phyloP scores from a whole-genome alignment of 768 basidiomycete genomes.

The Russula foetens region DNA sequence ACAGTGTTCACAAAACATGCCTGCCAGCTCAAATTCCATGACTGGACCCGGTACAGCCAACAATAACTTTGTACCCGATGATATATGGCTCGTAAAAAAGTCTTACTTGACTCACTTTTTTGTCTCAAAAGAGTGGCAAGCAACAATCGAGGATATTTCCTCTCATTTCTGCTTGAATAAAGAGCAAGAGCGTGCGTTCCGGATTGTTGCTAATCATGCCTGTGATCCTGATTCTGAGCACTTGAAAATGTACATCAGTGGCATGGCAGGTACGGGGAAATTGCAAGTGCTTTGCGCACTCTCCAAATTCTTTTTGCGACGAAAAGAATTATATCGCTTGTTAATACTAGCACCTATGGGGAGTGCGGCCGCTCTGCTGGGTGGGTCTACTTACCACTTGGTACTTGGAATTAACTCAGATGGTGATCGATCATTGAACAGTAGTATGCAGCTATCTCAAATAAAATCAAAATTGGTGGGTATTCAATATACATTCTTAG shows the following conservation, averaged over 20 bases:
- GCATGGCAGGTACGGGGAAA: too few species aligned
- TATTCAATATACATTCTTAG: too few species aligned
- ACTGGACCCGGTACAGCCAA: background rate
- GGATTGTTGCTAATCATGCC: background rate
- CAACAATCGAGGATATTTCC: background rate
- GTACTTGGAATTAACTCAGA: background rate
- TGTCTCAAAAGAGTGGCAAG: background rate
- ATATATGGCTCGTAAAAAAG: background rate
- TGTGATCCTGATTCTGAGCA: too few species aligned
- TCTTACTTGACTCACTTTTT: background rate
- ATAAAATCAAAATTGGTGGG: too few species aligned
- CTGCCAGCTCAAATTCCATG: too few species aligned
- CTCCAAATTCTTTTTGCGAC: background rate
- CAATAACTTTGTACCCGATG: background rate
- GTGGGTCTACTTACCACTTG: background rate
- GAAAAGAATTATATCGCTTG: background rate
- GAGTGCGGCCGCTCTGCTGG: background rate
- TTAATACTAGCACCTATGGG: background rate
- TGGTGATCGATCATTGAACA: background rate
- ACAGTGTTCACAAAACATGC: too few species aligned
- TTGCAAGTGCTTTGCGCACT: background rate
- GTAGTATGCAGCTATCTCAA: too few species aligned
- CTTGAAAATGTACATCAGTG: too few species aligned
- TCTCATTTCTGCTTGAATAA: background rate
- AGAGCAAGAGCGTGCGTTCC: background rate